These are phyloP conservation scores for Pseudocercospora musae DNA, from an alignment of 2,329 filamentous ascomycete genomes.

Conservation along the genomic window DNA sequence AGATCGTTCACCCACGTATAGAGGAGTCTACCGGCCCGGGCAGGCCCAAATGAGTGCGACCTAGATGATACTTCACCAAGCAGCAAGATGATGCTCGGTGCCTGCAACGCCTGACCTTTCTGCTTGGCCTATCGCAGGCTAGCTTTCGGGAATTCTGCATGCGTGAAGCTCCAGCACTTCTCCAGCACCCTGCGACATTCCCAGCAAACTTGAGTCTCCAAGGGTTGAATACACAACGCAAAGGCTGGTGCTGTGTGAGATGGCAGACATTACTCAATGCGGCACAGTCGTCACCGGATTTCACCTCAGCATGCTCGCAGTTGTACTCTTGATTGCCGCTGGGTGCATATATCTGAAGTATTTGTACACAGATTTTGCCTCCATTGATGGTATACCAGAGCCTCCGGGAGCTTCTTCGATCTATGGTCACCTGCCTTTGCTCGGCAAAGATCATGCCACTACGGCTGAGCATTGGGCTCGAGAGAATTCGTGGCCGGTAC, in stretches of 20 bases:
- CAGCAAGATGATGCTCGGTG: neutral
- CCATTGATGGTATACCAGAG: neutral
- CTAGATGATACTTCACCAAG: neutral
- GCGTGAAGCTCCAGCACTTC: too few species aligned
- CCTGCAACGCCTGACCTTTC: neutral
- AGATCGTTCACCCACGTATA: too few species aligned
- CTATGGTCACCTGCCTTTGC: constrained; percentile 5
- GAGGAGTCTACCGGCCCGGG: too few species aligned
- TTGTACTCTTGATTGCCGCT: neutral
- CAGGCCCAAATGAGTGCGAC: too few species aligned
- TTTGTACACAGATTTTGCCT: neutral
- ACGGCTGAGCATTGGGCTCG: neutral
- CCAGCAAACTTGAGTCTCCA: too few species aligned
- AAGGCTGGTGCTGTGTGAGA: neutral
- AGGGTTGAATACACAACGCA: too few species aligned
- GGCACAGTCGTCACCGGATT: too few species aligned
- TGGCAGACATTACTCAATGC: neutral
- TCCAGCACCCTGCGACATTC: too few species aligned
- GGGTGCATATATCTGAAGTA: neutral
- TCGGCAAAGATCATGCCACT: constrained; percentile 2
- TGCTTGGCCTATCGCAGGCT: neutral
- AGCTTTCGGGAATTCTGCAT: neutral
- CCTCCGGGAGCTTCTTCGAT: neutral
- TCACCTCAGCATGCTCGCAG: neutral
- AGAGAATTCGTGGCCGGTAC: neutral